Evolutionary conservation across 306 rosid genomes (phyloP), one percentile per base, ranked within the genome.

Genomic region (Vigna angularis): DNA sequence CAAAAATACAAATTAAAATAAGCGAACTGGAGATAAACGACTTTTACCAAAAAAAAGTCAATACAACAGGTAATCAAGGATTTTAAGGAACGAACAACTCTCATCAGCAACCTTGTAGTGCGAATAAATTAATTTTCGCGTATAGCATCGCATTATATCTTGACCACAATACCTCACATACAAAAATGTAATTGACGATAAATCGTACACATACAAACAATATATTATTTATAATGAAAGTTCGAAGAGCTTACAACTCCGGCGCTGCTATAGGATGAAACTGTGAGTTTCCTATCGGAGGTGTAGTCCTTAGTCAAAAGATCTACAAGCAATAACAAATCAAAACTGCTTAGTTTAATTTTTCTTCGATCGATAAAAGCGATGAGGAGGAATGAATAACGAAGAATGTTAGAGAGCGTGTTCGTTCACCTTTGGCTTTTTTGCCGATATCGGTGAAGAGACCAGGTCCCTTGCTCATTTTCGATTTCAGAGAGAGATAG

Each of bases 381-480:
- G 50, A 5, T 7, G 12, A 24, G 67, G 68, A 24, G 67, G 68
- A 84, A 80, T 63, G 28, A 42, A 78, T 20, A 59, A 72, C 16
- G 45, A 4, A 72, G 22, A 45, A 5, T 9, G 70, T 36, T 17
- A 55, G 16, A 48, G 15, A 66, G 22, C 6, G 18, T 9, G 11
- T 13, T 66, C 64, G 12, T 28, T 77, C 64, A 94, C 98, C 98
- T 87, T 82, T 92, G 85, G 97, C 88, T 71, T 84, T 89, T 83
- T 92, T 94, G 89, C 97, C 97, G 86, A 92, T 92, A 59, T 94
- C 97, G 71, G 92, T 24, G 89, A 90, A 94, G 42, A 92, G 92
- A 34, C 90, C 96, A 0, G 97, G 97, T 82, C 97, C 98, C 77
- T 88, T 94, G 91, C 86, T 84, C 98, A 94, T 94, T 71, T 76